phyloP scores from a whole-genome alignment of 768 basidiomycete species.

The Lentinula sp. region DNA sequence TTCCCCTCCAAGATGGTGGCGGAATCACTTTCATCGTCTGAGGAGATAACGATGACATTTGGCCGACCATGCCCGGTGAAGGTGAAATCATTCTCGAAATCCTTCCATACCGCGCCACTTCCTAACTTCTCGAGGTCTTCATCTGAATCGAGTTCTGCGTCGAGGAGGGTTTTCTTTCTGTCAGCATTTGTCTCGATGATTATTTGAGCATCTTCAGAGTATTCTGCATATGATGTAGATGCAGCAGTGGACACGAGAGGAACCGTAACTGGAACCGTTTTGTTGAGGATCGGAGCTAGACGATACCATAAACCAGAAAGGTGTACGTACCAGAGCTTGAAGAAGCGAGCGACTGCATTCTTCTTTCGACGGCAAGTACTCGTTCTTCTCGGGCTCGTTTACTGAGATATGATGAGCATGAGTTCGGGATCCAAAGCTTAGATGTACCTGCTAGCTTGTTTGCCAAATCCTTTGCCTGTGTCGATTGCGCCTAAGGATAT shows the following conservation, averaged over 20 bases:
- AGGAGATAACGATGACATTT: constrained; percentile 23
- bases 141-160: constrained; percentile 27
- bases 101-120: constrained; percentile 28
- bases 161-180: constrained; percentile 46
- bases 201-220: constrained; percentile 28
- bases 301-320: not conserved
- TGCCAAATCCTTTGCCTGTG: constrained; percentile 51
- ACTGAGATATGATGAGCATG: constrained; percentile 28
- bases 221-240: constrained; percentile 12
- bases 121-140: constrained; percentile 32
- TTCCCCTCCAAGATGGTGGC: not conserved
- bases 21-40: constrained; percentile 5
- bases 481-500: constrained; percentile 39
- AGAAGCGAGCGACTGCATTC: constrained; percentile 41
- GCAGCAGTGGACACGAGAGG: not conserved
- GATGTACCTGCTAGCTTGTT: constrained; percentile 58
- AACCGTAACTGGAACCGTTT: not conserved
- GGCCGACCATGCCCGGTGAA: constrained; percentile 21
- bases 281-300: not conserved
- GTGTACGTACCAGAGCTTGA: constrained; percentile 17
- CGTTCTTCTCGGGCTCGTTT: constrained; percentile 77
- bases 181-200: constrained; percentile 36
- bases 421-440: not conserved
- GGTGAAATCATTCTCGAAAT: constrained; percentile 47
- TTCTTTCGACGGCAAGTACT: constrained; percentile 65